Conservation (phyloP, 148 eudicot species). For the Salicornia ramosissima region DNA sequence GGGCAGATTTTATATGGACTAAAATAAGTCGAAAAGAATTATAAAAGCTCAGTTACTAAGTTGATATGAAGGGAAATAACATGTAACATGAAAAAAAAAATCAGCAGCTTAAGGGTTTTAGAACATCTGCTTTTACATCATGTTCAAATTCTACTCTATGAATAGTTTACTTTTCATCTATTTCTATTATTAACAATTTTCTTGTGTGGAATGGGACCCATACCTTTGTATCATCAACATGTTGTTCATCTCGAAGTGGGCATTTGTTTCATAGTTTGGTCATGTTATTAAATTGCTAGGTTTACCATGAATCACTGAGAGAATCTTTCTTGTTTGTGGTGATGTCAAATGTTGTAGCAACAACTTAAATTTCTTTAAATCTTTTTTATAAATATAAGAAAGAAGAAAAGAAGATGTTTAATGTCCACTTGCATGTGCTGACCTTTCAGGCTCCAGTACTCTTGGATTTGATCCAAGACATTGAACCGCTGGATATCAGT, state of each 20-base stretch:
- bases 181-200: neutral
- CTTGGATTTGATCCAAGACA: conserved; percentile 73
- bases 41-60: no score
- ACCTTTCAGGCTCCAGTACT: conserved; percentile 66
- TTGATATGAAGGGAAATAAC: no score
- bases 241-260: neutral
- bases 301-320: neutral
- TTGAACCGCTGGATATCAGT: conserved; percentile 93
- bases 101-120: neutral
- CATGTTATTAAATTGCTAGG: neutral
- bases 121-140: neutral
- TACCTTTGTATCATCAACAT: neutral
- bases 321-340: neutral
- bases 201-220: neutral
- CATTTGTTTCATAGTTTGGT: neutral
- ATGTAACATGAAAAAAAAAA: no score
- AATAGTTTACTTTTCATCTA: neutral
- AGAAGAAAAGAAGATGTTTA: neutral
- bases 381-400: no score
- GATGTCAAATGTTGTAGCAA: neutral
- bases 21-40: no score
- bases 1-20: no score
- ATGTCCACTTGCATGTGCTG: conserved; percentile 7
- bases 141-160: neutral
- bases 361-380: neutral